phyloP scores from a whole-genome alignment of 2,329 filamentous ascomycete species.

The Leptographium lundbergii region DNA sequence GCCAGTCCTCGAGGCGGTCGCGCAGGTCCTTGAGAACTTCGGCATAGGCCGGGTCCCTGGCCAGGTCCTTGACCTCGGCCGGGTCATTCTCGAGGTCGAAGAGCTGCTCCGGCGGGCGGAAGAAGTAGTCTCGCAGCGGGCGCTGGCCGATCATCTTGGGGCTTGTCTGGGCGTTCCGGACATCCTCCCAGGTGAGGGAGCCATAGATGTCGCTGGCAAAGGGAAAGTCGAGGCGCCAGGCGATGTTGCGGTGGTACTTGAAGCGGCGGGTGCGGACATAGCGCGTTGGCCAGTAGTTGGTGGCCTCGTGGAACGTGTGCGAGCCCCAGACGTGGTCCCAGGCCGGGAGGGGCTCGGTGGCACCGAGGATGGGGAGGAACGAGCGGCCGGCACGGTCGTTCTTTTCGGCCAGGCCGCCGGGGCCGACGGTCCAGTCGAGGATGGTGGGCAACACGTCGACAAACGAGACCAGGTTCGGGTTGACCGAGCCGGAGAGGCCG shows the following conservation, averaged over 20 bases:
- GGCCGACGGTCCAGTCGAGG: conserved; percentile 24
- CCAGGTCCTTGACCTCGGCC: conserved; percentile 31
- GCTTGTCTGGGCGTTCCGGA: conserved; percentile 21
- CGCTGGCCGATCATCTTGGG: conserved; percentile 25
- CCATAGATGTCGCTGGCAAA: conserved; percentile 33
- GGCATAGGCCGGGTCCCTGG: conserved; percentile 18
- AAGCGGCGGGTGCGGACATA: conserved; percentile 27
- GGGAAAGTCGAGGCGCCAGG: conserved; percentile 35
- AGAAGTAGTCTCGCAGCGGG: conserved; percentile 28
- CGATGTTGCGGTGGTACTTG: conserved; percentile 39
- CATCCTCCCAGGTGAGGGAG: conserved; percentile 28
- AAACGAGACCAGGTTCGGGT: conserved; percentile 31
- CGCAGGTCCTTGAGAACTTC: not conserved
- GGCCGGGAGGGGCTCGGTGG: conserved; percentile 7
- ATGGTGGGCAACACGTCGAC: conserved; percentile 32
- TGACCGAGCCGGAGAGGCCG: conserved; percentile 16
- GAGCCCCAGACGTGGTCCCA: conserved; percentile 32
- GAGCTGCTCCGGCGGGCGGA: conserved; percentile 30
- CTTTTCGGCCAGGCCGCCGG: not conserved
- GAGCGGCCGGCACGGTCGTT: conserved; percentile 20
- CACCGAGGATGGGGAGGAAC: conserved; percentile 23
- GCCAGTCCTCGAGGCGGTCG: conserved; percentile 16
- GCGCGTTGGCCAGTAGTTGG: conserved; percentile 37
- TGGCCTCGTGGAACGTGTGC: conserved; percentile 38
- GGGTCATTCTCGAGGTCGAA: conserved; percentile 33